A percentile compares a stretch with the other conserved stretches of the same genome.
Evolutionary conservation across 225 moss, liverwort and hornwort genomes (phyloP).

Genomic region (Pleurozium schreberi): DNA sequence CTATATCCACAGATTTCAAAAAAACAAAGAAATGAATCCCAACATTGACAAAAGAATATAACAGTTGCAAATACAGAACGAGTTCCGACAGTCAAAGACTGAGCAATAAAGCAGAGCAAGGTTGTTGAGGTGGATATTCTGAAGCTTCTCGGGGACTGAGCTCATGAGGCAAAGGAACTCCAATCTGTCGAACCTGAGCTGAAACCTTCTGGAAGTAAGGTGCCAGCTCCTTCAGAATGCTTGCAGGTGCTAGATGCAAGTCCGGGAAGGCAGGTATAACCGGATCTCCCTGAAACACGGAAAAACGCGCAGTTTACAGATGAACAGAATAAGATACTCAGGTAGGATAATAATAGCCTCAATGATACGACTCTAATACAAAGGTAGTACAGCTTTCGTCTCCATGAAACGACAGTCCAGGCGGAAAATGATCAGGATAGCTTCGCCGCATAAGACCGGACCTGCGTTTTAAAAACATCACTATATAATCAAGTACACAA

Average conservation of each 20-base stretch:
- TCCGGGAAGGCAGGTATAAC: slow-evolving; percentile 96
- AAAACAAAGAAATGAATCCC: neutral
- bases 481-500: neutral
- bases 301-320: neutral
- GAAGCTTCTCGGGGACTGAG: slow-evolving; percentile 91
- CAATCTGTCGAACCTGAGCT: slow-evolving; percentile 82
- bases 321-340: neutral
- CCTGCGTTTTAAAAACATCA: neutral
- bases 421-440: neutral
- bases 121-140: slow-evolving; percentile 61
- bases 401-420: neutral
- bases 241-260: slow-evolving; percentile 80
- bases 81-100: neutral
- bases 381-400: neutral
- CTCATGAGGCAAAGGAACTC: slow-evolving; percentile 91
- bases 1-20: neutral
- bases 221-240: slow-evolving; percentile 93
- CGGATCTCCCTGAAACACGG: slow-evolving; percentile 66
- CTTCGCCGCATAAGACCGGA: neutral
- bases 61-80: neutral
- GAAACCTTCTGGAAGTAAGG: slow-evolving; percentile 92
- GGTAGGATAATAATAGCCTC: neutral
- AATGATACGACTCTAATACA: neutral
- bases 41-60: neutral
- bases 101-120: neutral